Base-by-base conservation (phyloP, 2,329 filamentous ascomycete species). In the Botrytis squamosa region DNA sequence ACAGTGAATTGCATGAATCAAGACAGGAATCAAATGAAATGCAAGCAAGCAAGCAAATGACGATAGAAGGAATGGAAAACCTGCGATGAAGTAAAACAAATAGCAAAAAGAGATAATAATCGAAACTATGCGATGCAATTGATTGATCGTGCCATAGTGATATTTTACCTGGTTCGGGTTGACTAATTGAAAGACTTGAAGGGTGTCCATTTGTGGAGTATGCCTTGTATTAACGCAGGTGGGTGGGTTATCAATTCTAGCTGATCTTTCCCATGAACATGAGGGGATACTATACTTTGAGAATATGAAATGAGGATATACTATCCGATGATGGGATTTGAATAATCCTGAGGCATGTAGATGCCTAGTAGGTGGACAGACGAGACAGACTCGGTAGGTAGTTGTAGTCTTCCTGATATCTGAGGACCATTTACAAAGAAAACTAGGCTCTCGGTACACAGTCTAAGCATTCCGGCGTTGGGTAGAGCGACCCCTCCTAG, bases 181-280 rank as follows among this genome's bases (percentile, higher is more conserved):
- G 59, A 36, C 36, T 25, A n/a, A 60, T 60, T 60, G 33, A 60
- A 60, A 60, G 33, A 22, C 20, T 20, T 36, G 57, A 60, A 6
- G 57, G 57, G 57, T 36, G 57, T 22, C 57, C 57, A 60, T 60
- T n/a, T 62, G 59, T 62, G 59, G 59, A 62, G 59, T 62, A 25
- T 40, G 59, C 40, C 22, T 62, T n/a, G 38, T 57, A 4, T 57
- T 29, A 18, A 40, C 6, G 20, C 36, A 36, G 29, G 12, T 25
- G 38, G 36, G 59, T 62, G 38, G 59, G 59, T n/a, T 62, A 40
- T 40, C 25, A 16, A 62, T n/a, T 36, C 59, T 62, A n/a, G 59
- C 36, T 62, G 59, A 25, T 25, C 38, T 25, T 12, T 36, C 22
- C 59, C 22, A 62, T n/a, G 59, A 40, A 62, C 59, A 62, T 62